Conservation (phyloP, 1,284 basidiomycete species). For the Ustilago nuda region DNA sequence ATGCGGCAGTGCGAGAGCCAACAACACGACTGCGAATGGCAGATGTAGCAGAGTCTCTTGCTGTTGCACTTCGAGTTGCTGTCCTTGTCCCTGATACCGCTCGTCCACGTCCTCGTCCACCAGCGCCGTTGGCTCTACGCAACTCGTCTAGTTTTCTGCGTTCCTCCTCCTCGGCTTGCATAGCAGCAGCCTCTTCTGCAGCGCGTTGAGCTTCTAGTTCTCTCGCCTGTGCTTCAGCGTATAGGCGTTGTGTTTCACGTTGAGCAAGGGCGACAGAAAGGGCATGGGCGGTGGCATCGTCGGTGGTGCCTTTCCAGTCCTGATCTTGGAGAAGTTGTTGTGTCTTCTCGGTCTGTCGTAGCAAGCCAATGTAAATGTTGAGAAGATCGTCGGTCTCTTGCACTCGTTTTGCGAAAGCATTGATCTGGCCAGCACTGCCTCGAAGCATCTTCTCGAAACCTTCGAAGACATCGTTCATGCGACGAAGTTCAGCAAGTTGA, state of each 20-base stretch:
- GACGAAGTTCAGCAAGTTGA: constrained; percentile 59
- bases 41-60: constrained; percentile 20
- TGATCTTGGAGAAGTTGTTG: constrained; percentile 56
- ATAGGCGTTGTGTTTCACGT: constrained; percentile 44
- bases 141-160: constrained; percentile 19
- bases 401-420: constrained; percentile 59
- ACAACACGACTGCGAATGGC: constrained; percentile 24
- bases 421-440: constrained; percentile 57
- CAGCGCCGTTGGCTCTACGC: constrained; percentile 10
- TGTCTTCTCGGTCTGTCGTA: constrained; percentile 61
- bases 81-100: constrained; percentile 26
- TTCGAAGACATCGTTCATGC: constrained; percentile 65
- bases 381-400: constrained; percentile 60
- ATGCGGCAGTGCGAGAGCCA: constrained; percentile 9
- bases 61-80: background rate
- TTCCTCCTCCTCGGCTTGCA: constrained; percentile 25
- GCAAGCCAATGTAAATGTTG: constrained; percentile 61
- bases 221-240: constrained; percentile 39
- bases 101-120: constrained; percentile 22
- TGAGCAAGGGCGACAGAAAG: constrained; percentile 43
- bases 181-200: constrained; percentile 22
- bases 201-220: constrained; percentile 37
- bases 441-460: constrained; percentile 60
- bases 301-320: constrained; percentile 61
- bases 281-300: constrained; percentile 53